Evolutionary conservation across 306 rosid species (phyloP).

Genomic region (Quercus engelmannii): DNA sequence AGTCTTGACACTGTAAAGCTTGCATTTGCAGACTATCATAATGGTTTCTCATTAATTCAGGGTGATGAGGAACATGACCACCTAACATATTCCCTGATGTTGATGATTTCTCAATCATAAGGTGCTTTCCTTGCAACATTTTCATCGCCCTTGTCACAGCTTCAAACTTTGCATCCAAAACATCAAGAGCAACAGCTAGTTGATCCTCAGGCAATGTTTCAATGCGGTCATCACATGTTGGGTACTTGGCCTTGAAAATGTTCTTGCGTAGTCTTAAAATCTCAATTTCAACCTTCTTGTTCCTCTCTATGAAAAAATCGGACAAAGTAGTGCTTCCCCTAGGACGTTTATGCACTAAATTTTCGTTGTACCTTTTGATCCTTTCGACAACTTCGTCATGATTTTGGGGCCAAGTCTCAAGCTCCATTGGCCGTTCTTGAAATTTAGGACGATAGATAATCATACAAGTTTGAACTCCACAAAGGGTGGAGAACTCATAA

Average conservation of each 20-base stretch:
- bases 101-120: not conserved
- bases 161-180: constrained; percentile 13
- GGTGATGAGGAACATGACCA: not conserved
- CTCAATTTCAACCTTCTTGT: constrained; percentile 1
- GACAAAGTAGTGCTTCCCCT: not conserved
- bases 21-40: not conserved
- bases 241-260: constrained; percentile 2
- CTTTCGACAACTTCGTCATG: not conserved
- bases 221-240: constrained; percentile 17
- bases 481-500: constrained; percentile 1
- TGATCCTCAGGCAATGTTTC: not conserved
- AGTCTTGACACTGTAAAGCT: not conserved
- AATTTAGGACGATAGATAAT: not conserved
- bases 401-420: constrained; percentile 13
- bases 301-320: constrained; percentile 10
- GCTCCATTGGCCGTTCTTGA: not conserved
- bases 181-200: not conserved
- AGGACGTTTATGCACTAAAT: not conserved
- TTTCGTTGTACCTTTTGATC: not conserved
- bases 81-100: not conserved
- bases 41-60: not conserved
- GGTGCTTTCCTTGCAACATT: constrained; percentile 5
- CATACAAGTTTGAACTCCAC: constrained; percentile 1
- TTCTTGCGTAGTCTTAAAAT: constrained; percentile 8
- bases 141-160: not conserved